Base-by-base conservation (phyloP, 148 eudicot species). In the Rhododendron kiyosumense region DNA sequence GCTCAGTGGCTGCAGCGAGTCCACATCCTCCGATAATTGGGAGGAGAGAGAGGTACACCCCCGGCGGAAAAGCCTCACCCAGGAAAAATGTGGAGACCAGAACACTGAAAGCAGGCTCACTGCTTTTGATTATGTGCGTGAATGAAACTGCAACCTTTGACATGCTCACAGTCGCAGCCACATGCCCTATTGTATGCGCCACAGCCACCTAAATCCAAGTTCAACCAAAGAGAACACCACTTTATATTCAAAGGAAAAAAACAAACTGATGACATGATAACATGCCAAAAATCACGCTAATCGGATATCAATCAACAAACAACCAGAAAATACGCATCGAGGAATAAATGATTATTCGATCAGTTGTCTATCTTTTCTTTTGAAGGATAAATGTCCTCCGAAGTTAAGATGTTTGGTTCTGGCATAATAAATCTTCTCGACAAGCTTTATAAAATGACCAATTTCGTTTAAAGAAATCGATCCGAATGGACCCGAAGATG, bases 91-190 rank as follows among this genome's bases (percentile, higher is more conserved):
- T 89, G 3, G 91, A 91, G 49, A 91, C 91, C 81, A 91, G 54
- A 74, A 91, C 90, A 41, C 87, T 91, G 85, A 91, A 91, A 74
- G 91, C 92, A 4, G 91, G 91, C 85, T 91, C 92, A 32, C 92
- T 87, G 74, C 92, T 91, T 88, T 91, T 91, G 84, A 91, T 91
- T 1, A 91, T 89, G 86, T 92, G 94, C 20, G 94, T 92, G 76
- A 92, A 92, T 36, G 92, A 92, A 41, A 90, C 92, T 43, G 94
- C 93, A 22, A 92, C 94, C 75, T 92, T 92, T 22, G 94, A 92
- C 94, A 92, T 92, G 88, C 94, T 92, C 11, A 92, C 91, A 3
- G 94, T 92, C 34, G 94, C 94, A 14, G 94, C 94, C 28, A 92
- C 94, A 82, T 92, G 94, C 75, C 94, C 94, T 76, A 90, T 92